Base-by-base conservation (phyloP, 441 rosid species). In the Adansonia rubrostipa region DNA sequence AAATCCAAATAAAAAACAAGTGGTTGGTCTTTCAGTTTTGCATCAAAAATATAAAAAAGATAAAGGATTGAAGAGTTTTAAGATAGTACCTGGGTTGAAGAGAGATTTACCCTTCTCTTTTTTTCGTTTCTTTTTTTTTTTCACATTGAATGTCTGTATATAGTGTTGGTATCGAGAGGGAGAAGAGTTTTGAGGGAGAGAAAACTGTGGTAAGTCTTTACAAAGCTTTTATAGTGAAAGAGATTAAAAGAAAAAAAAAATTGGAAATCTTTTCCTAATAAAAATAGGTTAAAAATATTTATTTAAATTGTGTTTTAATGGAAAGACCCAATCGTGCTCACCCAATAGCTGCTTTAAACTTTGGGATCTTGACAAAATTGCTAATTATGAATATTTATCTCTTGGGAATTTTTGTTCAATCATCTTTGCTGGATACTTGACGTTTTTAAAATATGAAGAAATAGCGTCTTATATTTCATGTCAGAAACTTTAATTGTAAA, bases 141-240 rank as follows among this genome's bases (percentile, higher is more conserved):
- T 51, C 24, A 71, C 67, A 24, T 70, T 33, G 72, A 63, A 50
- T 78, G 64, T 79, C 36, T 42, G 14, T 44, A 10, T 45, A 40
- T 45, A 51, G 58, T 33, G 74, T 19, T 20, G 56, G 57, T 60
- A 14, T 20, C 14, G 22, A 20, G 69, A 57, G 78, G 53, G 66
- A 58, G 51, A 67, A 54, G 20, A 54, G 40, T 36, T 36, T 36
- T 36, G 40, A 36, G 40, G 40, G 40, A 36, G 40, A 36, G 60
- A 60, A 73, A 77, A 70, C 53, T 80, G 86, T 73, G 77, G 69
- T 20, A 22, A 42, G 77, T 78, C 70, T 82, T 80, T 77, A 78
- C 79, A 40, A 79, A 81, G 80, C 71, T 82, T 74, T 81, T 51
- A 40, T 10, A 3, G 3, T 15, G 64, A 8, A 15, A 40, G 9